A percentile compares a stretch with the other conserved stretches of the same genome.
These are phyloP conservation scores for Pseudogymnoascus sp. DNA, from an alignment of 2,329 filamentous ascomycete genomes.

Conservation along the genomic window DNA sequence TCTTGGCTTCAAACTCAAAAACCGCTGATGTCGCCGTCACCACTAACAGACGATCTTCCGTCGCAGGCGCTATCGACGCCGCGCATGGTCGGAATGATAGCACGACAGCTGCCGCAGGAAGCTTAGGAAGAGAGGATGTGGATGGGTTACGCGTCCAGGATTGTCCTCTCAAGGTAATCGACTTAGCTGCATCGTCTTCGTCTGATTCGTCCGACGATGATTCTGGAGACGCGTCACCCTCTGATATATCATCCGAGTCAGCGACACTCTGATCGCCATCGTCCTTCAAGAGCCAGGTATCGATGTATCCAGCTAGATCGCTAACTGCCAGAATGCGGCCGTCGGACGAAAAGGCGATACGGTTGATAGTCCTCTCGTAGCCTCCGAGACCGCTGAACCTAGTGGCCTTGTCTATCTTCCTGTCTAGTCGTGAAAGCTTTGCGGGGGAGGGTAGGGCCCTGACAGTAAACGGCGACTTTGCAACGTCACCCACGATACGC, in stretches of 20 bases:
- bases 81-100: constrained; percentile 52
- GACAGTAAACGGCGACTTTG: constrained; percentile 30
- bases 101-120: constrained; percentile 55
- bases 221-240: constrained; percentile 28
- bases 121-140: constrained; percentile 58
- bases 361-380: constrained; percentile 70
- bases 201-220: constrained; percentile 33
- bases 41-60: constrained; percentile 47
- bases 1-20: constrained; percentile 69
- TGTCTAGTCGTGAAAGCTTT: constrained; percentile 44
- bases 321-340: constrained; percentile 69
- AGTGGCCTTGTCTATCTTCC: constrained; percentile 44
- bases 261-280: constrained; percentile 30
- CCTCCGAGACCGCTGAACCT: constrained; percentile 59
- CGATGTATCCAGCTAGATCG: constrained; percentile 77
- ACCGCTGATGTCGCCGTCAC: constrained; percentile 59
- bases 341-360: constrained; percentile 70
- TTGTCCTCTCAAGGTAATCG: constrained; percentile 46
- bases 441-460: constrained; percentile 35
- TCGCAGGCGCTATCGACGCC: constrained; percentile 31
- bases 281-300: constrained; percentile 64
- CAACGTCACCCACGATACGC: constrained; percentile 32
- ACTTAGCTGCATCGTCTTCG: constrained; percentile 40
- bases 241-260: constrained; percentile 19
- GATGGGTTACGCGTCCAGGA: constrained; percentile 70